Conservation (phyloP, 169 alveolate genomes). For the Eimeria nieschulzi region DNA sequence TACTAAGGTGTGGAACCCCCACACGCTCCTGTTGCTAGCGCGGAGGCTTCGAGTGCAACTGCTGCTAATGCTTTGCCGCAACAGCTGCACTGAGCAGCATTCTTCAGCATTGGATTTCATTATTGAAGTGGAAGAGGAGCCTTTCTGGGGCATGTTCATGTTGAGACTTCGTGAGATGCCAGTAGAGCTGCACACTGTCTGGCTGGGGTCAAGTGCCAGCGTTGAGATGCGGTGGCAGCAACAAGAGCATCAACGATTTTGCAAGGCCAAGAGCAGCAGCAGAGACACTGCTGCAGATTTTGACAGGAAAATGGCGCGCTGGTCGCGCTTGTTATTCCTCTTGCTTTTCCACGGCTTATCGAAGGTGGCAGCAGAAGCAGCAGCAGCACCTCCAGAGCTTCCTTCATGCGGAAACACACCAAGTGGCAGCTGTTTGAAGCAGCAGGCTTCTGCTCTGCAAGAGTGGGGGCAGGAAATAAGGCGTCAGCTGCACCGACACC, state of each 20-base stretch:
- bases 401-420: constrained; percentile 37
- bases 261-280: neutral
- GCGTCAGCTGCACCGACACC: constrained; percentile 70
- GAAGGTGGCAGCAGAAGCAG: neutral
- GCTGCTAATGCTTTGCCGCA: no score
- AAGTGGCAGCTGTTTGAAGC: constrained; percentile 43
- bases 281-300: neutral
- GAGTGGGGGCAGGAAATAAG: constrained; percentile 57
- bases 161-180: no score
- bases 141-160: no score
- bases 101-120: no score
- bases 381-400: neutral
- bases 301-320: neutral
- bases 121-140: no score
- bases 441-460: constrained; percentile 48
- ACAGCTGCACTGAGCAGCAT: no score
- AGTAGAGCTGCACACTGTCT: no score
- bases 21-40: no score
- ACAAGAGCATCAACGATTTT: neutral
- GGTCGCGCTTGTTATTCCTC: neutral
- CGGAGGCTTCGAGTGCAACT: no score
- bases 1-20: no score
- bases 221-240: neutral
- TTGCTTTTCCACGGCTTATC: neutral
- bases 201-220: no score